Evolutionary conservation across 2,329 filamentous ascomycete genomes (phyloP).

Genomic region (Podosphaera fusca): DNA sequence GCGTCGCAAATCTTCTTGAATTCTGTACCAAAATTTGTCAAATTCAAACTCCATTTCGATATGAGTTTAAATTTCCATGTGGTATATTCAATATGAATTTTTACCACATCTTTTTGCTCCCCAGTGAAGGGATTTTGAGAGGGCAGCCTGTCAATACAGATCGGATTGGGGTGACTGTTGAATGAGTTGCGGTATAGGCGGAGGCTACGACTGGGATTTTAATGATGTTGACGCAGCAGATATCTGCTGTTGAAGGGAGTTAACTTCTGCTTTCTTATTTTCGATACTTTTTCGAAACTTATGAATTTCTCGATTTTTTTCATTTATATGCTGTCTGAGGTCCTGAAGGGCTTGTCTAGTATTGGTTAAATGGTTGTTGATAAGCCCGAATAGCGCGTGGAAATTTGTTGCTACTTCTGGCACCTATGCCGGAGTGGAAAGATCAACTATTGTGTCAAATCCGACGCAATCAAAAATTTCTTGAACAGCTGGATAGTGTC

Average conservation of each 20-base stretch:
- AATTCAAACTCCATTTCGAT: not conserved
- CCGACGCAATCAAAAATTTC: not conserved
- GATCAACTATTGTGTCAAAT: not conserved
- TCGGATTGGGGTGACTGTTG: not conserved
- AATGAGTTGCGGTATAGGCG: not conserved
- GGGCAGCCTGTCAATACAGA: not conserved
- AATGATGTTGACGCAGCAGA: not conserved
- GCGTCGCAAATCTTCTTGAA: not conserved
- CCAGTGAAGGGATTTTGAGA: not conserved
- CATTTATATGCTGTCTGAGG: not conserved
- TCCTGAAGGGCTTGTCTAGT: not conserved
- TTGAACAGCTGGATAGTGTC: not conserved
- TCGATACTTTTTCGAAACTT: not conserved
- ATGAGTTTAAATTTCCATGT: not conserved
- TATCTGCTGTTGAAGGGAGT: not conserved
- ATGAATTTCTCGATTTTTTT: not conserved
- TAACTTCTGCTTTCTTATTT: not conserved
- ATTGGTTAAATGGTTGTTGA: not conserved
- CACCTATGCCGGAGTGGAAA: not conserved
- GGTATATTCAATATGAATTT: not conserved
- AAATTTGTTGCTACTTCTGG: not conserved
- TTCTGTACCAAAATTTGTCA: not conserved
- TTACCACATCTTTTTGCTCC: not conserved
- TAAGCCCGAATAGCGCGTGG: not conserved
- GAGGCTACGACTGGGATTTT: not conserved